A percentile compares a stretch with the other conserved stretches of the same genome.
phyloP scores from a whole-genome alignment of 2,329 filamentous ascomycete species.

The Albifimbria verrucaria region DNA sequence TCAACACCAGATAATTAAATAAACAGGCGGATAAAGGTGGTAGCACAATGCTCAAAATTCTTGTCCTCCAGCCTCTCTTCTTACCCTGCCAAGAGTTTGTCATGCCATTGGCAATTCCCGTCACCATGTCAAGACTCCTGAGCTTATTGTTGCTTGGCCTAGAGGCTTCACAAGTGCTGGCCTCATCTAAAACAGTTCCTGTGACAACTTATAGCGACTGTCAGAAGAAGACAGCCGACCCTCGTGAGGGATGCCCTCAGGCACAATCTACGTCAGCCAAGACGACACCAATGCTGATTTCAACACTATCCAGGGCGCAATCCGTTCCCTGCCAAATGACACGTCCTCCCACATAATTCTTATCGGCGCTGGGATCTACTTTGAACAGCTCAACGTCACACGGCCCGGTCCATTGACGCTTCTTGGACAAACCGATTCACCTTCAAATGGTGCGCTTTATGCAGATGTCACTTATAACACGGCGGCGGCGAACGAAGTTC shows the following conservation, averaged over 20 bases:
- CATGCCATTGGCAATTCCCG: too few species aligned
- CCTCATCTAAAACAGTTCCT: neutral
- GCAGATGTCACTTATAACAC: conserved; percentile 42
- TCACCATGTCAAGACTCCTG: neutral
- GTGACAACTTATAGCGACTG: neutral
- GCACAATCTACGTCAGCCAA: conserved; percentile 39
- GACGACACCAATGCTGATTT: conserved; percentile 31
- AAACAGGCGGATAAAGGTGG: too few species aligned
- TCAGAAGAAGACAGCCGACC: conserved; percentile 1
- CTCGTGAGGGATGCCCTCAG: conserved; percentile 32
- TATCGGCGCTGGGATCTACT: conserved; percentile 57
- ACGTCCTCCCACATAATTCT: conserved; percentile 41
- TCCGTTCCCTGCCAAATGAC: conserved; percentile 33
- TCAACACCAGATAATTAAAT: too few species aligned
- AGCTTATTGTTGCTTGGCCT: neutral
- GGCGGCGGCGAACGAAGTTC: conserved; percentile 42
- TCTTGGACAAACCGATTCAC: conserved; percentile 52
- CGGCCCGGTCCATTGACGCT: conserved; percentile 58
- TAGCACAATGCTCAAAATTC: too few species aligned
- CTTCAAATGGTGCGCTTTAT: conserved; percentile 26
- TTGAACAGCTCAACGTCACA: conserved; percentile 64
- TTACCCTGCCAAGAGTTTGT: too few species aligned
- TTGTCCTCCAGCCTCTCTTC: too few species aligned
- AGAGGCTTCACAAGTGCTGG: neutral
- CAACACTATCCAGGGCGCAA: conserved; percentile 36